Percentiles rank a stretch among this genome's conserved stretches.
Conservation (phyloP, 768 basidiomycete species). For the Pisolithus sp. region DNA sequence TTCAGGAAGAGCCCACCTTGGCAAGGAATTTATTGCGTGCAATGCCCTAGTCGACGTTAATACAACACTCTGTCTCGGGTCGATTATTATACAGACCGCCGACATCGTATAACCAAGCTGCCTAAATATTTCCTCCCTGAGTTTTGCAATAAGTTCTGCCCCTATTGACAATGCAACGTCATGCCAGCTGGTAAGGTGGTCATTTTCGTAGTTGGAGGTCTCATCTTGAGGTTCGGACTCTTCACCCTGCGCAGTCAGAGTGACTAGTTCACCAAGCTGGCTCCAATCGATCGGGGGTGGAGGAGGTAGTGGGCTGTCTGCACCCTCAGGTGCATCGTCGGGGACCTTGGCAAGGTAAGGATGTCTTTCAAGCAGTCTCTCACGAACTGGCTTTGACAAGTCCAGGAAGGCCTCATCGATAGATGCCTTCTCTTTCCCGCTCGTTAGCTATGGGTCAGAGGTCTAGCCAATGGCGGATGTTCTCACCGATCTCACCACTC, state of each 20-base stretch:
- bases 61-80: neutral
- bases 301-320: conserved; percentile 72
- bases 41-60: conserved; percentile 53
- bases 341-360: conserved; percentile 74
- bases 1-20: conserved; percentile 48
- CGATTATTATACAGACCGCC: conserved; percentile 49
- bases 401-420: conserved; percentile 98
- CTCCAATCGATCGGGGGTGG: conserved; percentile 64
- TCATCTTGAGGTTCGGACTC: conserved; percentile 15
- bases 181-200: conserved; percentile 64
- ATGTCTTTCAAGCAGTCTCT: conserved; percentile 63
- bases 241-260: conserved; percentile 33
- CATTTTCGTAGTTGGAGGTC: conserved; percentile 20
- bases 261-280: conserved; percentile 54
- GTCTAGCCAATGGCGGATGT: neutral
- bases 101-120: conserved; percentile 90
- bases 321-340: conserved; percentile 55
- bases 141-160: conserved; percentile 77
- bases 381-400: conserved; percentile 75
- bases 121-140: conserved; percentile 58
- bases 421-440: conserved; percentile 79
- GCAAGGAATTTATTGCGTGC: conserved; percentile 92
- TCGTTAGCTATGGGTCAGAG: neutral
- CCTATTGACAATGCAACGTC: conserved; percentile 87
- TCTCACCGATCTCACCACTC: conserved; percentile 73